phyloP scores from a whole-genome alignment of 1,284 basidiomycete genomes.

The Puccinia novopanici region DNA sequence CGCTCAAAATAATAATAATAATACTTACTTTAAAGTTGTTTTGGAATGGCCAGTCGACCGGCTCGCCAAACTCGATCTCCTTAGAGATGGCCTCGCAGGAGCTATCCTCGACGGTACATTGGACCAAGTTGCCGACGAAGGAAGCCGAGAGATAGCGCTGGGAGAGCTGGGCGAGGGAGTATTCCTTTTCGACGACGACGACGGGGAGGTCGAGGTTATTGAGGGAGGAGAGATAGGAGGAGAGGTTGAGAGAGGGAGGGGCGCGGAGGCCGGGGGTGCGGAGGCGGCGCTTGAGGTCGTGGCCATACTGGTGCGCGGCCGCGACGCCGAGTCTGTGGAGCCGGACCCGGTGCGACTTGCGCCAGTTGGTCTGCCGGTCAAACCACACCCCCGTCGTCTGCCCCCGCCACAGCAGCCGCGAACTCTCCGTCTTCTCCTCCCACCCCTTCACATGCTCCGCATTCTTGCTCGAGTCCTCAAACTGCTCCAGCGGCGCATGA shows the following conservation, averaged over 20 bases:
- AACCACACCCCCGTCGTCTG: slow-evolving; percentile 61
- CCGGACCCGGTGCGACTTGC: slow-evolving; percentile 59
- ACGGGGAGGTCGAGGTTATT: slow-evolving; percentile 58
- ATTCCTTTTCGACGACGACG: slow-evolving; percentile 56
- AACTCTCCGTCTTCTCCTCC: slow-evolving; percentile 59
- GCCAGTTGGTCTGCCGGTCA: slow-evolving; percentile 59
- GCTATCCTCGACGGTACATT: slow-evolving; percentile 53
- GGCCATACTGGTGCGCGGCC: background rate
- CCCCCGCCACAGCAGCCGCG: slow-evolving; percentile 62
- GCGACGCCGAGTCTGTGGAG: slow-evolving; percentile 58
- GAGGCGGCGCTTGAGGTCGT: slow-evolving; percentile 9
- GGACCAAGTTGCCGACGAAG: slow-evolving; percentile 56
- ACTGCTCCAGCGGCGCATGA: slow-evolving; percentile 40
- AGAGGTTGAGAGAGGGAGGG: background rate
- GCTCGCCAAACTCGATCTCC: slow-evolving; percentile 52
- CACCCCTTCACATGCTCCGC: slow-evolving; percentile 54
- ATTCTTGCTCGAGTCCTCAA: slow-evolving; percentile 39
- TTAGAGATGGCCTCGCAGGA: slow-evolving; percentile 51
- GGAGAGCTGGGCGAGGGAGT: slow-evolving; percentile 26
- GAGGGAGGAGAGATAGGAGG: slow-evolving; percentile 7
- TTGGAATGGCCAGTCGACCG: slow-evolving; percentile 50
- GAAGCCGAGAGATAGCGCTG: slow-evolving; percentile 60
- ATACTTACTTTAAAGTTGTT: slow-evolving; percentile 43
- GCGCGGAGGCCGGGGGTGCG: background rate
- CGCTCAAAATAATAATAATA: too few relatives aligned